Evolutionary conservation across 2,329 filamentous ascomycete species (phyloP).

Genomic region (Cordyceps fumosorosea): DNA sequence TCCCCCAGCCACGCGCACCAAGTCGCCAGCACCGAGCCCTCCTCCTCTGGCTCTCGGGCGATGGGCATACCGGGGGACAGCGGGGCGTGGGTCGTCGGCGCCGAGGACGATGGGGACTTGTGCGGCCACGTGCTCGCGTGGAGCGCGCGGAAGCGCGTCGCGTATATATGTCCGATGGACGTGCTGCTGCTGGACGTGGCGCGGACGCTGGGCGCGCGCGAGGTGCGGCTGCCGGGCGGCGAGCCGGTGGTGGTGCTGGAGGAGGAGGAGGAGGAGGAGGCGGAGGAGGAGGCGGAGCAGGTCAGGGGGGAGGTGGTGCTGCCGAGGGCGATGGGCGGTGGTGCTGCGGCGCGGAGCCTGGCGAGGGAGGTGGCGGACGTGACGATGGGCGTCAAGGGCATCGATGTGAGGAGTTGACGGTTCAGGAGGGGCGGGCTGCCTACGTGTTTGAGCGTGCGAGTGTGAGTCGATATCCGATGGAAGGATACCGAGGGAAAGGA

Average conservation of each 20-base stretch:
- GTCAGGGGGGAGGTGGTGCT: not conserved
- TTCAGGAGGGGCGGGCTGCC: constrained; percentile 1
- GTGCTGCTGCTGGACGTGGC: constrained; percentile 80
- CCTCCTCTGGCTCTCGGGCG: constrained; percentile 22
- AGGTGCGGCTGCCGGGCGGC: constrained; percentile 65
- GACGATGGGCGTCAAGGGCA: constrained; percentile 3
- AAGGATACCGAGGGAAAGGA: too few relatives aligned
- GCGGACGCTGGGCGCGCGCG: constrained; percentile 62
- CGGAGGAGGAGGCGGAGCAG: not conserved
- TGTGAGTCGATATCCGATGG: too few relatives aligned
- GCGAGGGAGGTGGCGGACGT: not conserved
- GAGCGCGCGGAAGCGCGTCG: constrained; percentile 71
- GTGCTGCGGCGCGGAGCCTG: not conserved
- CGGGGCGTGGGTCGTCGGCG: constrained; percentile 87
- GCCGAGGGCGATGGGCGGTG: too few relatives aligned
- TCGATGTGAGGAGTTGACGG: constrained; percentile 18
- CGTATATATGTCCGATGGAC: constrained; percentile 95
- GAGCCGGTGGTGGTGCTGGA: constrained; percentile 31
- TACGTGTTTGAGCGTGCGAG: not conserved
- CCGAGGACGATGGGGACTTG: constrained; percentile 64
- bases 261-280: not conserved
- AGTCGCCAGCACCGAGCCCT: constrained; percentile 38
- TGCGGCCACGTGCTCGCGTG: constrained; percentile 89
- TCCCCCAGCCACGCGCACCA: constrained; percentile 71
- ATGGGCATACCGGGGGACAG: constrained; percentile 78